These are phyloP conservation scores for Brassica juncea DNA, from an alignment of 345 rosid species.

Conservation along the genomic window DNA sequence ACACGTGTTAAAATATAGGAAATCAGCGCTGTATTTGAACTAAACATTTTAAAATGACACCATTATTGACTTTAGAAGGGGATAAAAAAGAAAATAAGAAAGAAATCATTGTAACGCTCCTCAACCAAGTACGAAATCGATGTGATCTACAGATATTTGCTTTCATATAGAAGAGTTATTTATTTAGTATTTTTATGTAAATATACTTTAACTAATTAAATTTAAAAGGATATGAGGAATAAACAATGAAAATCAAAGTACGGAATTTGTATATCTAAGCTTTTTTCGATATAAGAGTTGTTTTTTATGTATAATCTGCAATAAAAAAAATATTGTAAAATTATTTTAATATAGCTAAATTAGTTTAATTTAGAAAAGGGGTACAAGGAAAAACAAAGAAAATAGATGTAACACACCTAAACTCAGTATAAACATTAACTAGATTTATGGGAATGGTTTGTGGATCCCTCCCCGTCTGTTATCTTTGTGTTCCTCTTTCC, in stretches of 20 bases:
- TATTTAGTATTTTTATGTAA: too few species aligned
- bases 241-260: not conserved
- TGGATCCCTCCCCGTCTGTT: not conserved
- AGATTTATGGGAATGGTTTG: not conserved
- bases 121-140: not conserved
- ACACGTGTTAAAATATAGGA: not conserved
- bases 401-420: not conserved
- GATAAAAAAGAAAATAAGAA: not conserved
- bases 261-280: not conserved
- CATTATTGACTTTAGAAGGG: too few species aligned
- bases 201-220: too few species aligned
- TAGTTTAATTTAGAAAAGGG: not conserved
- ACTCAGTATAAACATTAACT: not conserved
- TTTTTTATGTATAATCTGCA: not conserved
- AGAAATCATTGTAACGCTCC: not conserved
- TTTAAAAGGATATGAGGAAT: not conserved
- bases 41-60: too few species aligned
- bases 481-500: not conserved
- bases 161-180: not conserved
- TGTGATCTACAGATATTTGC: not conserved
- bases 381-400: too few species aligned
- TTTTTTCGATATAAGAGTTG: not conserved
- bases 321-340: not conserved
- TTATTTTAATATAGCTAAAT: too few species aligned
- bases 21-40: not conserved